Evolutionary conservation across 495 filamentous ascomycete species (phyloP), one percentile per base, ranked within the genome.

Genomic region (Pyrenula massariospora): DNA sequence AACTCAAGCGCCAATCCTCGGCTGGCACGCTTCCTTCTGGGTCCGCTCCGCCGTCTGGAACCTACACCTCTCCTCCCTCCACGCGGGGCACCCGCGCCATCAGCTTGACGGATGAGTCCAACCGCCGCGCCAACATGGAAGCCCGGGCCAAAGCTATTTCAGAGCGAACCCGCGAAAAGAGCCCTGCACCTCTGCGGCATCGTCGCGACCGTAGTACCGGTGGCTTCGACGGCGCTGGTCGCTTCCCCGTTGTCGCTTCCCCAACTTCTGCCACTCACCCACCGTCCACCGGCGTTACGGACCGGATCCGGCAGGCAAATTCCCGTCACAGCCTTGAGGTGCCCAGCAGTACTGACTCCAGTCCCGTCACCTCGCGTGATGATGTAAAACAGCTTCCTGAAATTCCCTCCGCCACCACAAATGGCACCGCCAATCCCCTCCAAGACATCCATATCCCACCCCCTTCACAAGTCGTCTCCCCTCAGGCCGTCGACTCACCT

Each of bases 91-190:
- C 31, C 31, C 84, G 94, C 42, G 91, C 91, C 22, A 87, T 97
- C 64, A 94, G 88, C 68, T 20, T 24, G 5, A 95, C 91, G 0
- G 93, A 99, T 65, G 93, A 97, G 75, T 92, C 88, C 71, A 94
- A 94, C 69, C 88, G 93, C 36, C 89, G 91, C 55, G 90, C 87
- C 12, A 83, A 92, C 63, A 90, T 94, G 82, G 92, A 97, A 66
- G 92, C 93, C 57, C 84, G 93, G 24, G 85, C 87, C 63, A 84
- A 90, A 50, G 89, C 88, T 25, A 85, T 97, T 53, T 79, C 89
- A 15, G 74, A 84, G 65, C 80, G 84, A 53, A 85, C 84, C 69
- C 79, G 92, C 53, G 84, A 81, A 47, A 83, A 82, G 21, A 88
- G 84, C 60, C 91, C 89, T n/a, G 83, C 81, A 10, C 83, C 86